Base-by-base conservation (phyloP, 345 rosid genomes). In the Salix viminalis region DNA sequence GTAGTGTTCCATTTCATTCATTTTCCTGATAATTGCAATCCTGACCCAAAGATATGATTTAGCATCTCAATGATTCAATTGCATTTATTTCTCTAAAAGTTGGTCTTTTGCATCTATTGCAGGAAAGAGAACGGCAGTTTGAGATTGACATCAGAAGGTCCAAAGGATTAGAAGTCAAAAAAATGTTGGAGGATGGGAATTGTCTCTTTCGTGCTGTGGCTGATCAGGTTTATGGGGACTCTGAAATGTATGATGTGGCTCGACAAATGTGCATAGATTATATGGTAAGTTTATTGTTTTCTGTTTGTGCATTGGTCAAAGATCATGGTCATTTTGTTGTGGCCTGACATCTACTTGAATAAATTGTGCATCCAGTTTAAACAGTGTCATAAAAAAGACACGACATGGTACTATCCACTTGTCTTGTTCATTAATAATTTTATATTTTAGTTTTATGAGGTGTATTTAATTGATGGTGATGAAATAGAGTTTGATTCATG, bases 171-270 rank as follows among this genome's bases (percentile, higher is more conserved):
- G 98, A 92, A 77, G 96, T 96, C 70, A 94, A 87, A 82, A 86
- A 91, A 83, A 96, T 96, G 99, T 32, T 96, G 85, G 97, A 88
- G 91, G 99, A 94, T 86, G 99, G 99, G 50, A 96, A 96, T 76
- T 96, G 99, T 86, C 97, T 96, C 72, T 96, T 96, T 54, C 94
- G 93, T 61, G 99, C 97, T 82, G 93, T 94, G 44, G 97, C 97
- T 65, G 99, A 96, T 92, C 99, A 96, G 88, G 98, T 96, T 71
- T 89, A 92, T 75, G 99, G 98, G 77, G 99, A 96, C 82, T 89
- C 97, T 60, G 99, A 96, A 74, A 81, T 71, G 10, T 86, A 92
- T 84, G 96, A 91, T 83, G 52, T 82, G 83, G 85, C 84, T 71
- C 85, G 98, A 79, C 98, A 96, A 83, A 81, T 96, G 98, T 94